Percentiles rank a stretch among this genome's conserved stretches.
These are phyloP conservation scores for Phytophthora ohioensis DNA, from an alignment of 352 stramenopile species.

Conservation along the genomic window DNA sequence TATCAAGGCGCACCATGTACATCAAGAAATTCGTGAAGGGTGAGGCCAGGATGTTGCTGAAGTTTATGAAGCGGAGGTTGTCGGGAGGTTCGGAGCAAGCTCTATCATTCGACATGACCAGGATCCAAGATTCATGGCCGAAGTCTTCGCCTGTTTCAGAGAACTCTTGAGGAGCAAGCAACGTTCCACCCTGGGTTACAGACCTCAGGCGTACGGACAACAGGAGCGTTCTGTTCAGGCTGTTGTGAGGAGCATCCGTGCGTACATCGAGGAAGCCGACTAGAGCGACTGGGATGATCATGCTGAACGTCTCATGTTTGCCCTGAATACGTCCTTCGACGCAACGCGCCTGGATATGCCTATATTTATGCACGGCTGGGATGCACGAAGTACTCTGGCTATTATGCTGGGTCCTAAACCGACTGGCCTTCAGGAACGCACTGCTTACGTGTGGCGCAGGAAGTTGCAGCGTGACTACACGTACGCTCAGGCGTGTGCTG, in stretches of 20 bases:
- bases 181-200: background rate
- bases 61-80: background rate
- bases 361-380: background rate
- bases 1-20: background rate
- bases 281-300: slow-evolving; percentile 9
- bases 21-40: background rate
- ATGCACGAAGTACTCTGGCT: background rate
- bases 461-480: slow-evolving; percentile 14
- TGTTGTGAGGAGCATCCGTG: background rate
- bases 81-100: background rate
- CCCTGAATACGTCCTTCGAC: too few relatives aligned
- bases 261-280: background rate
- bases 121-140: background rate
- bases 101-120: background rate
- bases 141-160: background rate
- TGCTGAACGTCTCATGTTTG: background rate
- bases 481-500: background rate
- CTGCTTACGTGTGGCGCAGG: slow-evolving; percentile 5
- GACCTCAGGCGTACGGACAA: background rate
- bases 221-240: background rate
- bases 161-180: background rate
- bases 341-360: too few relatives aligned
- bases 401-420: slow-evolving; percentile 6
- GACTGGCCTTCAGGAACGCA: background rate
- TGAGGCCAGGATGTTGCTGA: background rate